Evolutionary conservation across 2,329 filamentous ascomycete genomes (phyloP).

Genomic region (Apiospora arundinis): DNA sequence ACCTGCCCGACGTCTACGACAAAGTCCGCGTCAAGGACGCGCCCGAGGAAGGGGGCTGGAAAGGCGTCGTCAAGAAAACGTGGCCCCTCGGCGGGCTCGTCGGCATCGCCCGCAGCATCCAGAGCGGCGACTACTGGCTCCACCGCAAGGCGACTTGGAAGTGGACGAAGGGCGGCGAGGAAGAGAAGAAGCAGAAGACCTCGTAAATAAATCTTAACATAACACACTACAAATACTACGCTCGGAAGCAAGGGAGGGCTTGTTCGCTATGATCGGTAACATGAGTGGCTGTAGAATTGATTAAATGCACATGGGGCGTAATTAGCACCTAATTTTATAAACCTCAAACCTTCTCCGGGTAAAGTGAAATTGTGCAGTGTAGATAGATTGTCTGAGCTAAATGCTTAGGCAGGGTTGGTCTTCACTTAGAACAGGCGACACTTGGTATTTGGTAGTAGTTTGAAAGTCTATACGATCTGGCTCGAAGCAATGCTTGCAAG

Average conservation of each 20-base stretch:
- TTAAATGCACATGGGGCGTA: background rate
- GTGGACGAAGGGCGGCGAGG: constrained; percentile 44
- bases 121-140: constrained; percentile 61
- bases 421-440: background rate
- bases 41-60: constrained; percentile 45
- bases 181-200: constrained; percentile 18
- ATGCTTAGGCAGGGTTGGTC: too few relatives aligned
- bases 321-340: too few relatives aligned
- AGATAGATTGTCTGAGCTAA: background rate
- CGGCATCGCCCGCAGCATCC: constrained; percentile 65
- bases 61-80: constrained; percentile 51
- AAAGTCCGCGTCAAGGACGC: constrained; percentile 67
- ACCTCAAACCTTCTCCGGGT: background rate
- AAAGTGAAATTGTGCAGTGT: background rate
- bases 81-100: constrained; percentile 65
- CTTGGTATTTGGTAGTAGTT: background rate
- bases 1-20: constrained; percentile 72
- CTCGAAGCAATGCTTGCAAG: constrained; percentile 11
- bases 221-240: background rate
- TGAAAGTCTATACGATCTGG: constrained; percentile 9
- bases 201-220: background rate
- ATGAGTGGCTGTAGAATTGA: background rate
- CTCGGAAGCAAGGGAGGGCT: background rate
- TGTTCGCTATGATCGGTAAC: background rate
- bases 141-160: constrained; percentile 62